Base-by-base conservation (phyloP, 352 stramenopile genomes). In the Globisporangium okanoganense region DNA sequence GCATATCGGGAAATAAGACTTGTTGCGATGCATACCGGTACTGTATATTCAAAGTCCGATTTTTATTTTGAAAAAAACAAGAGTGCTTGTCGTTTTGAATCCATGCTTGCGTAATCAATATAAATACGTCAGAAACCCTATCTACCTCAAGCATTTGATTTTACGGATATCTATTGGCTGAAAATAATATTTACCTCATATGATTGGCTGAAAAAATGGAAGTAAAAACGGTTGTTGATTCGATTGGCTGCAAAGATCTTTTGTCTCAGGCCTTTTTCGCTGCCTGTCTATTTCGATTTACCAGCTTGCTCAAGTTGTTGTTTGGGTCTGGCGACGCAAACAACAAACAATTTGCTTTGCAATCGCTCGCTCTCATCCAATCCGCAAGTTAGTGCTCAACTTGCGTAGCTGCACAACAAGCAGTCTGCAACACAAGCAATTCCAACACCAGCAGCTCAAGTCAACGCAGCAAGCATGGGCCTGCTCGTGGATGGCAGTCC, bases 401-500 rank as follows among this genome's bases (percentile, higher is more conserved):
- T 56, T 56, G 33, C 50, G 31, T 14, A 48, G 52, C 52, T 35
- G n/a, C 18, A 1, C 22, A 48, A 24, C 31, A 45, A 40, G n/a
- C 51, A 1, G 25, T n/a, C n/a, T n/a, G 27, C 36, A 29, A 8
- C n/a, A 7, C 33, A 35, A 18, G 16, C 24, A n/a, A n/a, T n/a
- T n/a, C n/a, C n/a, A n/a, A n/a, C 29, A 33, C 29, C 29, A 33
- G 14, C 27, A 36, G 2, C 10, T 3, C 50, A 3, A 33, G 16
- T 1, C 20, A 33, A 27, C 4, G n/a, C n/a, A n/a, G n/a, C n/a
- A n/a, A 14, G 4, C 20, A 95, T 95, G 87, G 87, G 87, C 35
- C 68, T 95, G 8, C 72, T 95, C 14, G 87, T 95, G 48, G 94
- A 99, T 50, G 97, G 97, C 59, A 95, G 91, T 67, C 96, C 97